Percentiles rank a stretch among this genome's conserved stretches.
phyloP scores from a whole-genome alignment of 2,329 filamentous ascomycete genomes.

The Trichoderma oligosporum region DNA sequence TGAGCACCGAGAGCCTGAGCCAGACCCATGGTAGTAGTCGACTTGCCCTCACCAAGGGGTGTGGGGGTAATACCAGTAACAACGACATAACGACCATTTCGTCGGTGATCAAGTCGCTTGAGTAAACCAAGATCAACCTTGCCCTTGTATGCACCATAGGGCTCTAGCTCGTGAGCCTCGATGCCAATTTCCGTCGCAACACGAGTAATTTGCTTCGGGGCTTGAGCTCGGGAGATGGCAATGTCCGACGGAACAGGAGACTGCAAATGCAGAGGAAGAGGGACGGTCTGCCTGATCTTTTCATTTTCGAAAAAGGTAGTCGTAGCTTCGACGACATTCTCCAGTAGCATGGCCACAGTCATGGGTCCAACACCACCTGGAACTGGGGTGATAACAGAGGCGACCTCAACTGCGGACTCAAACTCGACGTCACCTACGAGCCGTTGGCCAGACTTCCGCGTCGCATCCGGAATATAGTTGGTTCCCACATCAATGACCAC shows the following conservation, averaged over 20 bases:
- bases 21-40: slow-evolving; percentile 93
- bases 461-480: slow-evolving; percentile 85
- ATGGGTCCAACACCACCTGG: slow-evolving; percentile 96
- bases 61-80: slow-evolving; percentile 96
- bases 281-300: slow-evolving; percentile 72
- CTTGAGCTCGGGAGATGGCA: slow-evolving; percentile 81
- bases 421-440: slow-evolving; percentile 95
- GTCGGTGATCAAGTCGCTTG: slow-evolving; percentile 79
- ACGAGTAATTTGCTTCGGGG: slow-evolving; percentile 84
- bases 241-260: slow-evolving; percentile 93
- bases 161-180: slow-evolving; percentile 82
- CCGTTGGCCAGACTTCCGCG: slow-evolving; percentile 87
- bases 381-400: slow-evolving; percentile 91
- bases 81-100: slow-evolving; percentile 85
- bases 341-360: slow-evolving; percentile 97
- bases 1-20: slow-evolving; percentile 90
- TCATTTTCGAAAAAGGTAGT: slow-evolving; percentile 77
- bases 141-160: slow-evolving; percentile 91
- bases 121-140: slow-evolving; percentile 85
- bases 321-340: slow-evolving; percentile 89
- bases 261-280: slow-evolving; percentile 76
- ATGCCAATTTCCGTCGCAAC: slow-evolving; percentile 87
- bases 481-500: slow-evolving; percentile 97
- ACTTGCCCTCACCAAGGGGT: slow-evolving; percentile 94
- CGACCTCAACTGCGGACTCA: slow-evolving; percentile 76